A percentile compares a stretch with the other conserved stretches of the same genome.
Evolutionary conservation across 768 basidiomycete species (phyloP).

Genomic region (Termitomyces sp.): DNA sequence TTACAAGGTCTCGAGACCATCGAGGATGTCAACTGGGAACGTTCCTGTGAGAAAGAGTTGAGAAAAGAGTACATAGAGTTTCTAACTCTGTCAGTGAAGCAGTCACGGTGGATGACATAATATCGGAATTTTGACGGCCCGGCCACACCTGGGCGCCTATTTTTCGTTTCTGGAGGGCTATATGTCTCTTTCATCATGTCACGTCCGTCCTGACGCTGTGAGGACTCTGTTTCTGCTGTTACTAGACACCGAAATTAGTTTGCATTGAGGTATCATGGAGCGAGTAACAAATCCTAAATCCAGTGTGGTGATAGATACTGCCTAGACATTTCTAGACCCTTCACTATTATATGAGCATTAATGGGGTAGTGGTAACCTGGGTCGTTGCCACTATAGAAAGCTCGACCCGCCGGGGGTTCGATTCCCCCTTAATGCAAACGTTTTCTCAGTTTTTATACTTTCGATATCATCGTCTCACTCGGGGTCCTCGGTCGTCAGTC

Average conservation of each 20-base stretch:
- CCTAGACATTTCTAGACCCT: too few relatives aligned
- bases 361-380: not conserved
- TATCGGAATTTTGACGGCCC: not conserved
- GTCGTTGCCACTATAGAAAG: not conserved
- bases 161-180: not conserved
- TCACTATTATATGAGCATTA: not conserved
- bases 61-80: not conserved
- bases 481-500: too few relatives aligned
- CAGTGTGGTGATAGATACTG: too few relatives aligned
- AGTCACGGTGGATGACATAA: not conserved
- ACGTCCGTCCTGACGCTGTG: not conserved
- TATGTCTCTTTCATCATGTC: not conserved
- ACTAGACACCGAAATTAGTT: too few relatives aligned
- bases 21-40: not conserved
- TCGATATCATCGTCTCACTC: too few relatives aligned
- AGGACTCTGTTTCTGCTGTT: not conserved
- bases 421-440: slow-evolving; percentile 76
- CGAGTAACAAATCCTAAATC: too few relatives aligned
- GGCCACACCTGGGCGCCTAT: not conserved
- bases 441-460: too few relatives aligned
- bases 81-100: not conserved
- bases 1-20: not conserved
- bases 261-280: too few relatives aligned
- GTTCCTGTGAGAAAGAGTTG: not conserved
- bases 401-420: slow-evolving; percentile 86